Conservation (phyloP, 139 green algal species). For the Mychonastes homosphaera region DNA sequence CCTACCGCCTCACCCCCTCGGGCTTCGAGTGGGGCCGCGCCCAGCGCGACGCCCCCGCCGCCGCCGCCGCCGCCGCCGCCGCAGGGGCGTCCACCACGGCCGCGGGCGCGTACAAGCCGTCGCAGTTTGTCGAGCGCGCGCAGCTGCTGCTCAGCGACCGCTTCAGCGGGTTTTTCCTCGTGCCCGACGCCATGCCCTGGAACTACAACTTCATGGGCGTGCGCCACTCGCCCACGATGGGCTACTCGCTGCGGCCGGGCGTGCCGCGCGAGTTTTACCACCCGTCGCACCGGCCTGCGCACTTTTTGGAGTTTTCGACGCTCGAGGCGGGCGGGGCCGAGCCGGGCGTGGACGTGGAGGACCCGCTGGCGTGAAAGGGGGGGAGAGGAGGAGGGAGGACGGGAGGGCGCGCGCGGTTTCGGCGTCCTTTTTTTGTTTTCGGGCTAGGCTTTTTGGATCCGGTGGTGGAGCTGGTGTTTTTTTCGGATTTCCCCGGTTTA, state of each 20-base stretch:
- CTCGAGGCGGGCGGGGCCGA: constrained; percentile 83
- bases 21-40: constrained; percentile 80
- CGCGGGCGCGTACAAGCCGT: constrained; percentile 88
- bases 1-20: constrained; percentile 95
- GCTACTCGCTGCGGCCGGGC: constrained; percentile 76
- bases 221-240: constrained; percentile 44
- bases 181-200: constrained; percentile 65
- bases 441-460: too few relatives aligned
- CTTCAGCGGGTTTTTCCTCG: constrained; percentile 97
- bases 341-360: constrained; percentile 79
- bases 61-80: constrained; percentile 43
- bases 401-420: too few relatives aligned
- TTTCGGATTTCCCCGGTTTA: too few relatives aligned
- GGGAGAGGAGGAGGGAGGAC: background rate
- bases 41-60: constrained; percentile 77
- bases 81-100: too few relatives aligned
- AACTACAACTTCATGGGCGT: constrained; percentile 98
- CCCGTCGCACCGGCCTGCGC: constrained; percentile 77
- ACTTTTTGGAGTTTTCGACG: constrained; percentile 96
- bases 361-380: constrained; percentile 58
- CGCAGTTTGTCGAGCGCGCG: constrained; percentile 94
- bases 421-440: too few relatives aligned
- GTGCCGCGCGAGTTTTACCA: constrained; percentile 94
- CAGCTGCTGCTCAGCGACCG: constrained; percentile 97
- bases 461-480: too few relatives aligned